phyloP scores from a whole-genome alignment of 768 basidiomycete species.

The Tubosaeta sp. region DNA sequence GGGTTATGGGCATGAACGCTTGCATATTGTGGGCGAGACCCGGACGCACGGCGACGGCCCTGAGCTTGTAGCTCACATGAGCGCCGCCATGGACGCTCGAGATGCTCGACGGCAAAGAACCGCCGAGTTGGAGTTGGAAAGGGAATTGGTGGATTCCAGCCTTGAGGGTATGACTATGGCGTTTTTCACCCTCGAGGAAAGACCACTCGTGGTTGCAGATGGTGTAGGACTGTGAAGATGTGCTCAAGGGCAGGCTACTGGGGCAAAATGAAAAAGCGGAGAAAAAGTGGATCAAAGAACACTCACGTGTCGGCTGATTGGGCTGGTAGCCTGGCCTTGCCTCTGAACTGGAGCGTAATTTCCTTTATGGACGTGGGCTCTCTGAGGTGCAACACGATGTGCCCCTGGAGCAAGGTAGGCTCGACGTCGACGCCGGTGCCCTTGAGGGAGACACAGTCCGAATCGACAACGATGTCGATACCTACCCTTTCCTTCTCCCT shows the following conservation, averaged over 20 bases:
- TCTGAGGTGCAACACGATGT: conserved; percentile 71
- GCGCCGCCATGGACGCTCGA: conserved; percentile 53
- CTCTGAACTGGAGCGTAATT: conserved; percentile 78
- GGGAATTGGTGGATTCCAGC: conserved; percentile 94
- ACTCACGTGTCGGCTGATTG: conserved; percentile 57
- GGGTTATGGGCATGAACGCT: conserved; percentile 52
- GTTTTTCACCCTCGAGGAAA: conserved; percentile 81
- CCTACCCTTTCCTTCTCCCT: conserved; percentile 46
- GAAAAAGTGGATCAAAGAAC: conserved; percentile 2
- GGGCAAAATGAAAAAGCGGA: neutral
- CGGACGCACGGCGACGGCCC: conserved; percentile 76
- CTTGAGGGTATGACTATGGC: conserved; percentile 83
- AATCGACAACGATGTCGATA: conserved; percentile 75
- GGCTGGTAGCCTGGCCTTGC: conserved; percentile 72
- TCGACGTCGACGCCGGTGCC: conserved; percentile 84
- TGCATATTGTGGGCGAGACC: conserved; percentile 71
- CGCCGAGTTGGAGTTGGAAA: conserved; percentile 83
- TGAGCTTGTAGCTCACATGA: conserved; percentile 81
- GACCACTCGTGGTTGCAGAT: conserved; percentile 88
- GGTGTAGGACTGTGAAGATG: conserved; percentile 48
- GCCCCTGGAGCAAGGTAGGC: conserved; percentile 74
- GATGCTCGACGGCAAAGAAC: conserved; percentile 78
- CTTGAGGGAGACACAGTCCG: conserved; percentile 64
- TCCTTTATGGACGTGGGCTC: conserved; percentile 84
- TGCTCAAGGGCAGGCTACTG: conserved; percentile 18